Percentiles rank a stretch among this genome's conserved stretches.
Conservation (phyloP, 1,284 basidiomycete species). For the Gomphus sp. region DNA sequence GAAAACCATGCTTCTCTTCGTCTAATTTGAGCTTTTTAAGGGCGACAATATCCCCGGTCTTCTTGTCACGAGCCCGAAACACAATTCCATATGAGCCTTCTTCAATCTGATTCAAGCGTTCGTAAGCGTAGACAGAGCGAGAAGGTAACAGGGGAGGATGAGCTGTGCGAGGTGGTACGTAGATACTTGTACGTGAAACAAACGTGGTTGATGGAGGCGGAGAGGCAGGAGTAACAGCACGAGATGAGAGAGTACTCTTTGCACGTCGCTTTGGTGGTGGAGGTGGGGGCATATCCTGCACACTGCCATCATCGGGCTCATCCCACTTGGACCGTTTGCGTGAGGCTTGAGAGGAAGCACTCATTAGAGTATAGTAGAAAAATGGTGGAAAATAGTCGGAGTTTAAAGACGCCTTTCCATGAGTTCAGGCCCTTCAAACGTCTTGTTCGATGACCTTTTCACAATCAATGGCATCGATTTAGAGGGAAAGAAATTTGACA, state of each 20-base stretch:
- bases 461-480: constrained; percentile 78
- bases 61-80: constrained; percentile 88
- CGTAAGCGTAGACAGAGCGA: constrained; percentile 88
- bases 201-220: constrained; percentile 1
- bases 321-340: constrained; percentile 72
- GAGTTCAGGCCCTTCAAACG: constrained; percentile 57
- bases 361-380: constrained; percentile 14
- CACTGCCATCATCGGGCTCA: constrained; percentile 29
- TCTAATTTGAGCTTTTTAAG: constrained; percentile 98
- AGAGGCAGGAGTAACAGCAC: constrained; percentile 13
- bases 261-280: constrained; percentile 35
- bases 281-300: constrained; percentile 22
- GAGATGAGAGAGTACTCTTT: constrained; percentile 28
- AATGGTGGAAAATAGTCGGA: not conserved
- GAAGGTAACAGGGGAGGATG: constrained; percentile 77
- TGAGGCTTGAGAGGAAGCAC: constrained; percentile 34
- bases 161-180: constrained; percentile 63
- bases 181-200: constrained; percentile 32
- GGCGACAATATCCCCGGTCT: constrained; percentile 92
- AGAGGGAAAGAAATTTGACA: constrained; percentile 95
- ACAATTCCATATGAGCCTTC: constrained; percentile 99
- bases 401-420: constrained; percentile 25
- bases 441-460: constrained; percentile 89
- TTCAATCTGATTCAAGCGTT: constrained; percentile 95
- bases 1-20: constrained; percentile 96